Evolutionary conservation across 345 rosid genomes (phyloP).

Genomic region (Cardamine chenopodiifolia): DNA sequence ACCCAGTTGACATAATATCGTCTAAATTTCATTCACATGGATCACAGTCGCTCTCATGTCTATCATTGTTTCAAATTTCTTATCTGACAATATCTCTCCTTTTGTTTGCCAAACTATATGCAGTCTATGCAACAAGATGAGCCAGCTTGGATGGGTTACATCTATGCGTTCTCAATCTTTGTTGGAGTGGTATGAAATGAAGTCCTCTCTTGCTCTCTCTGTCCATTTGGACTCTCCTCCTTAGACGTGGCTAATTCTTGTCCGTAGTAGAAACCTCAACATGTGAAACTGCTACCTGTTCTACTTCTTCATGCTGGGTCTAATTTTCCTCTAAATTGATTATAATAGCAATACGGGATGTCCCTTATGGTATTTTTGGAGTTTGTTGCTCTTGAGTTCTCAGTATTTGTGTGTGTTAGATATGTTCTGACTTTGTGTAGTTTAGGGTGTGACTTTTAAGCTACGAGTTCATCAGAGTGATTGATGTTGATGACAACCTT

Average conservation of each 20-base stretch:
- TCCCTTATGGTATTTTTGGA: not conserved
- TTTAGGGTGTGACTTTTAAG: conserved; percentile 1
- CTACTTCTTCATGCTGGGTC: conserved; percentile 4
- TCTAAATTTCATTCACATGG: conserved; percentile 2
- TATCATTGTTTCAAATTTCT: conserved; percentile 8
- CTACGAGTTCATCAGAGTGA: not conserved
- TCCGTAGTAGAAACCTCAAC: not conserved
- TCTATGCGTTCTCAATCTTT: conserved; percentile 49
- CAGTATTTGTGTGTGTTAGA: not conserved
- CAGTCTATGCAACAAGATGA: conserved; percentile 98
- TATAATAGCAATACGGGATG: not conserved
- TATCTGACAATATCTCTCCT: conserved; percentile 28
- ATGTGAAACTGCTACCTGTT: conserved; percentile 4
- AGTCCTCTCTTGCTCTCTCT: not conserved
- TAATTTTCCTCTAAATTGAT: too few species aligned
- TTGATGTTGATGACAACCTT: conserved; percentile 26
- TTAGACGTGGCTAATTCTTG: not conserved
- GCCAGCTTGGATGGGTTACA: conserved; percentile 89
- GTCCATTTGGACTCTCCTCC: conserved; percentile 4
- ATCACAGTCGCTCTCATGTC: conserved; percentile 10
- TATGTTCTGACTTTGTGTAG: not conserved
- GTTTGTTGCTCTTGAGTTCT: not conserved
- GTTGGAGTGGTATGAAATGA: conserved; percentile 45
- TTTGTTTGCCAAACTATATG: conserved; percentile 41
- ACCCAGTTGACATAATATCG: conserved; percentile 1